Conservation (phyloP, 345 rosid species). For the Adansonia digitata region DNA sequence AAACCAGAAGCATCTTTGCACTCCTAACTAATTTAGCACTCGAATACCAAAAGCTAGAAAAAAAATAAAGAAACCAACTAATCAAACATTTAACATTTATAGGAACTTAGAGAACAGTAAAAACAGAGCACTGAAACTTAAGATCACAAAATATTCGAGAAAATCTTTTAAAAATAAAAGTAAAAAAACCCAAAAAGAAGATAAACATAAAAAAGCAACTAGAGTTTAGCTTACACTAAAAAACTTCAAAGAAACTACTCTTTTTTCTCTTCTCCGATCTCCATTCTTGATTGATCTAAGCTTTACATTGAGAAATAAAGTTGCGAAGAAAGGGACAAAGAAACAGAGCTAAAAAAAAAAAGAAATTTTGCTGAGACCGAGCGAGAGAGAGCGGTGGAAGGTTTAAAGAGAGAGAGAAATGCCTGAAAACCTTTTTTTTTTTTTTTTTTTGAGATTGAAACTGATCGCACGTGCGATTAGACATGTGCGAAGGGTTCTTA, state of each 20-base stretch:
- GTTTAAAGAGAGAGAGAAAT: background rate
- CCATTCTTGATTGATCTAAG: conserved; percentile 7
- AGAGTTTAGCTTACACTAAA: background rate
- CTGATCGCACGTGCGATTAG: conserved; percentile 21
- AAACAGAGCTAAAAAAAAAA: background rate
- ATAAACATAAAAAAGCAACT: background rate
- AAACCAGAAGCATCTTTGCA: conserved; percentile 12
- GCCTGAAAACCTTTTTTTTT: background rate
- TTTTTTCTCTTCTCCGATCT: background rate
- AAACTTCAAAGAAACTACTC: background rate
- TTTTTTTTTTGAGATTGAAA: background rate
- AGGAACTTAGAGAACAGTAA: background rate
- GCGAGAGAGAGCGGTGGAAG: background rate
- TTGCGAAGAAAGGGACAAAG: background rate
- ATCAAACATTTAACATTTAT: background rate
- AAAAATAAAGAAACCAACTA: too few species aligned
- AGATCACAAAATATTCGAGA: background rate
- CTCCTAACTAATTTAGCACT: background rate
- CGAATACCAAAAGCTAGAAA: background rate
- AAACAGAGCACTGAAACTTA: background rate
- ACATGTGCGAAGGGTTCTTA: background rate
- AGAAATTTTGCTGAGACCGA: background rate
- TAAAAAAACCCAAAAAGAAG: background rate
- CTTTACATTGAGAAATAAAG: background rate
- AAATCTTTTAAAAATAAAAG: background rate